These are phyloP conservation scores for Phytophthora pini DNA, from an alignment of 352 stramenopile genomes.

Conservation along the genomic window DNA sequence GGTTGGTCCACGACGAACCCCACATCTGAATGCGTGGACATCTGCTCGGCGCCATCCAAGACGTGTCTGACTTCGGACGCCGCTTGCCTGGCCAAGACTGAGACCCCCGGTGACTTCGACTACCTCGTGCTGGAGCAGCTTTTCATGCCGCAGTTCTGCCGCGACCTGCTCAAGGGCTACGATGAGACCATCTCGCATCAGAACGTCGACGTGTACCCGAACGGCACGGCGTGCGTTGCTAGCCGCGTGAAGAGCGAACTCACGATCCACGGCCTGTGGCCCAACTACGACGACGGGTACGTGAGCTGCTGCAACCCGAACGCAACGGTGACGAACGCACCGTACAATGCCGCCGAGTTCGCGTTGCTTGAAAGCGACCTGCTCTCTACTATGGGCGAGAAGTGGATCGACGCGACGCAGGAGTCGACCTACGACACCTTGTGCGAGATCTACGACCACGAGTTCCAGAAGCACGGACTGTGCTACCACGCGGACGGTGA, in stretches of 20 bases:
- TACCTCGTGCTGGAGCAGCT: conserved; percentile 82
- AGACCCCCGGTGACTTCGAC: conserved; percentile 72
- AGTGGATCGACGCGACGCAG: conserved; percentile 78
- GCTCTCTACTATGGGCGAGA: conserved; percentile 58
- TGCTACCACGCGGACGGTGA: conserved; percentile 63
- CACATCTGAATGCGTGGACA: conserved; percentile 72
- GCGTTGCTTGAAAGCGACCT: conserved; percentile 47
- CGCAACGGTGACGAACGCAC: conserved; percentile 59
- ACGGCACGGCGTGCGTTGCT: conserved; percentile 54
- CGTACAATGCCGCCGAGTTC: conserved; percentile 64
- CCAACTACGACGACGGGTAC: conserved; percentile 82
- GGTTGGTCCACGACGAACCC: conserved; percentile 53
- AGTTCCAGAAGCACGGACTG: conserved; percentile 86
- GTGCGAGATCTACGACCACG: conserved; percentile 86
- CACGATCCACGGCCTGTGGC: conserved; percentile 82
- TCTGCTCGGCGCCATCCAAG: conserved; percentile 66
- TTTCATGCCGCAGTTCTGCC: conserved; percentile 84
- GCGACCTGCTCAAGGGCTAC: conserved; percentile 67
- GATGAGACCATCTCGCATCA: conserved; percentile 84
- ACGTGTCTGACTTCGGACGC: conserved; percentile 61
- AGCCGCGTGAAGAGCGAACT: conserved; percentile 60
- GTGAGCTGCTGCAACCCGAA: conserved; percentile 77
- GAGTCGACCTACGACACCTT: conserved; percentile 58
- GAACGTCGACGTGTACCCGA: conserved; percentile 72
- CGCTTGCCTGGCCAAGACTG: conserved; percentile 62